These are phyloP conservation scores for Cucurbita ficifolia DNA, from an alignment of 306 rosid species.

Conservation along the genomic window DNA sequence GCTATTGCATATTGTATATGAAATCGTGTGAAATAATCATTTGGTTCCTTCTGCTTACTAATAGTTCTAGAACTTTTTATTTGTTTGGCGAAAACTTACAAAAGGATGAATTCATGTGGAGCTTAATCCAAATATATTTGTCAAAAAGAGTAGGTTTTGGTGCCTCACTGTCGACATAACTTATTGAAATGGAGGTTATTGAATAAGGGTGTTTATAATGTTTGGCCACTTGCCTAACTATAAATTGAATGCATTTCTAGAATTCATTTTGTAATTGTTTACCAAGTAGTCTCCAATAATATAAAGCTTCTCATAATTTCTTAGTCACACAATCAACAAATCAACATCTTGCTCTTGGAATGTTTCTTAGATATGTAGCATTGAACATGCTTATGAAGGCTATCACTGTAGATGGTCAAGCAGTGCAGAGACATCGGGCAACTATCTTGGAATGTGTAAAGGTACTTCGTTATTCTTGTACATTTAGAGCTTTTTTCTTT, in stretches of 20 bases:
- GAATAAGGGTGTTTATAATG: neutral
- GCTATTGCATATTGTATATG: neutral
- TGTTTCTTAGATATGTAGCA: slow-evolving; percentile 66
- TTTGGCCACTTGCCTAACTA: neutral
- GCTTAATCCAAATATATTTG: neutral
- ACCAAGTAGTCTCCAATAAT: neutral
- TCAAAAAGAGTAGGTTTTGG: neutral
- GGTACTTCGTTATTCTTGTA: slow-evolving; percentile 28
- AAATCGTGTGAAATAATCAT: neutral
- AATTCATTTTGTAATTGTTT: neutral
- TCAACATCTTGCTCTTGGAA: neutral
- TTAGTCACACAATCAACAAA: neutral
- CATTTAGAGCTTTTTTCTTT: neutral
- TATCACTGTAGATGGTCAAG: slow-evolving; percentile 82
- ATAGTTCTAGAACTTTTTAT: neutral
- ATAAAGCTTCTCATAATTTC: neutral
- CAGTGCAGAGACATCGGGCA: slow-evolving; percentile 97
- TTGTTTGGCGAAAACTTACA: neutral
- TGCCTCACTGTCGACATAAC: neutral
- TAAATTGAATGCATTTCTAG: neutral
- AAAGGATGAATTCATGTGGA: neutral
- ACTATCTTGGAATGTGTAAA: slow-evolving; percentile 95
- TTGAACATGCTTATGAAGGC: slow-evolving; percentile 95
- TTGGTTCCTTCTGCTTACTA: neutral
- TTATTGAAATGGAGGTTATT: neutral